Evolutionary conservation across 306 rosid species (phyloP).

Genomic region (Castanea mollissima): DNA sequence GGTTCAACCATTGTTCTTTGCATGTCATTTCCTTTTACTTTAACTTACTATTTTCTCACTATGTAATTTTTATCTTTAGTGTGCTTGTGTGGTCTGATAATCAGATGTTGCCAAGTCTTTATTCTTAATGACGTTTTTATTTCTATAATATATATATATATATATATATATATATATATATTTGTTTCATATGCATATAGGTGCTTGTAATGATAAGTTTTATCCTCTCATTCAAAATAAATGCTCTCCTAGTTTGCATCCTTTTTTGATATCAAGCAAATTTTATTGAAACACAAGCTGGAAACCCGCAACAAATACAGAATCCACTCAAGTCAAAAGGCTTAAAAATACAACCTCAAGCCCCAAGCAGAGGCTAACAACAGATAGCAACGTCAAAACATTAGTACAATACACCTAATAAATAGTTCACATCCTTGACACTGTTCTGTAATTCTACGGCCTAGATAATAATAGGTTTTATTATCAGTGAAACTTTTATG

Average conservation of each 20-base stretch:
- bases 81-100: background rate
- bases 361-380: too few species aligned
- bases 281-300: too few species aligned
- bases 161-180: background rate
- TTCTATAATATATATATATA: background rate
- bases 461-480: background rate
- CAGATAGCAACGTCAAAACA: too few species aligned
- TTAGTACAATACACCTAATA: too few species aligned
- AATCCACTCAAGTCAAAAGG: too few species aligned
- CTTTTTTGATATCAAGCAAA: too few species aligned
- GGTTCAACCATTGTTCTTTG: constrained; percentile 37
- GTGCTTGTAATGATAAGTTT: background rate
- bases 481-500: background rate
- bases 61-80: too few species aligned
- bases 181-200: background rate
- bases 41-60: background rate
- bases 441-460: background rate
- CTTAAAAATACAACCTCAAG: too few species aligned
- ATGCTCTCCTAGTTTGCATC: background rate
- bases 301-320: too few species aligned
- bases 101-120: background rate
- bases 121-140: background rate
- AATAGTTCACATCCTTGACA: background rate
- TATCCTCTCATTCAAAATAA: background rate
- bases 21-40: background rate